Evolutionary conservation across 768 basidiomycete species (phyloP), one percentile per base, ranked within the genome.

Genomic region (Ephemerocybe angulata): DNA sequence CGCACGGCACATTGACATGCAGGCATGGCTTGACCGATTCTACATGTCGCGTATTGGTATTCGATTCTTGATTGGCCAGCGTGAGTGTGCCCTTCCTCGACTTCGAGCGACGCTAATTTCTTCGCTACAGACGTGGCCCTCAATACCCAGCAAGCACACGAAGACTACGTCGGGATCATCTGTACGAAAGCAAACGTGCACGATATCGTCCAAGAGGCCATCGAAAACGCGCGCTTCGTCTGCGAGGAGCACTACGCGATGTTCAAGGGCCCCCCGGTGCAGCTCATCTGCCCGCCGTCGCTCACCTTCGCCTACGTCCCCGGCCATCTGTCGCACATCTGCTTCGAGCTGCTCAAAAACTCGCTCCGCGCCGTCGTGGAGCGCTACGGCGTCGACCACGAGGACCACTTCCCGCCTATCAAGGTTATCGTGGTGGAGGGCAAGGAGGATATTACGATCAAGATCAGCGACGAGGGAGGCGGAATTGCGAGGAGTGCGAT

Each of bases 111-210:
- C 56, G 1, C 51, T 33, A 25, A 43, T 28, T 25, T 57, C 48
- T 24, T 57, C 27, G 17, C 28, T n/a, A 1, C 59, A 95, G 93
- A 99, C 64, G 89, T 99, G 55, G 95, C 96, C 2, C 76, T 99
- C 37, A 98, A 98, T 70, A 93, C 87, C 0, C 84, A 95, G 40
- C 86, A 92, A 58, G 82, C 94, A 0, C 94, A 98, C 65, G 76
- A 80, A 46, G 88, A 93, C 67, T 96, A 94, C 65, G 97, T 99
- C 25, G 96, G 97, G 8, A 98, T 99, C 65, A 98, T 98, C 65
- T 97, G 93, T 70, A n/a, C n/a, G n/a, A n/a, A n/a, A n/a, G n/a
- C n/a, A n/a, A 98, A 94, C 68, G 87, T 99, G 0, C 93, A 94
- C 63, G 94, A 98, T 65, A 97, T 98, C 59, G 87, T 96, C 19